These are phyloP conservation scores for Paspalum notatum DNA, from an alignment of 176 grass and related monocot species.

Conservation along the genomic window DNA sequence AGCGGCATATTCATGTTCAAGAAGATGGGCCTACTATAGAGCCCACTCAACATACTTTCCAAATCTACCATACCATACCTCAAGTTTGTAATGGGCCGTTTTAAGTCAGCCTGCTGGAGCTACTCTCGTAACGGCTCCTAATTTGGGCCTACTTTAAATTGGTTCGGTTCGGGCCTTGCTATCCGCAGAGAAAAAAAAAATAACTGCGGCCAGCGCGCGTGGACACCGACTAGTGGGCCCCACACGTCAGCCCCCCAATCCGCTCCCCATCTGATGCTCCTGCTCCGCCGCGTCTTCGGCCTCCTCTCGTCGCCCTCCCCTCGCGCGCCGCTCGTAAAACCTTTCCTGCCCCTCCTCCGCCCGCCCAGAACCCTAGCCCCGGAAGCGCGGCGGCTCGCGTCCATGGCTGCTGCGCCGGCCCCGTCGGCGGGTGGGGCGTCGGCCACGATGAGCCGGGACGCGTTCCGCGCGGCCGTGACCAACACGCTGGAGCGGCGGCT, in stretches of 20 bases:
- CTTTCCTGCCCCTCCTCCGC: slow-evolving; percentile 24
- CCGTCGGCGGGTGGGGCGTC: neutral
- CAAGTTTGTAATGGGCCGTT: neutral
- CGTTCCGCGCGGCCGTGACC: slow-evolving; percentile 66
- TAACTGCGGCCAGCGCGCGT: neutral
- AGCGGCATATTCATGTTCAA: too few species aligned
- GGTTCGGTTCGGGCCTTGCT: neutral
- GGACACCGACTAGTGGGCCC: slow-evolving; percentile 29
- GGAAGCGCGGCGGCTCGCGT: slow-evolving; percentile 7
- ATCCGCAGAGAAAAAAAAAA: too few species aligned
- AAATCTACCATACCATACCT: neutral
- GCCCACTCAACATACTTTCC: neutral
- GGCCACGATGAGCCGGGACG: slow-evolving; percentile 61
- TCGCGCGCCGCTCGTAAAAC: slow-evolving; percentile 50
- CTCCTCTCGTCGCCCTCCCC: slow-evolving; percentile 33
- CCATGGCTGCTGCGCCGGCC: slow-evolving; percentile 22
- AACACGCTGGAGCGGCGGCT: slow-evolving; percentile 89
- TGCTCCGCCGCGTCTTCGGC: slow-evolving; percentile 27
- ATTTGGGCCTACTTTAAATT: neutral
- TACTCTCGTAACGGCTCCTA: neutral
- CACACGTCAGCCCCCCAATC: slow-evolving; percentile 20
- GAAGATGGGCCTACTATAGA: neutral
- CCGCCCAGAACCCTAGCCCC: slow-evolving; percentile 31
- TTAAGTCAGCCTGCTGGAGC: neutral
- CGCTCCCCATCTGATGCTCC: slow-evolving; percentile 26